Base-by-base conservation (phyloP, 495 filamentous ascomycete genomes). In the Penicillium crystallinum region DNA sequence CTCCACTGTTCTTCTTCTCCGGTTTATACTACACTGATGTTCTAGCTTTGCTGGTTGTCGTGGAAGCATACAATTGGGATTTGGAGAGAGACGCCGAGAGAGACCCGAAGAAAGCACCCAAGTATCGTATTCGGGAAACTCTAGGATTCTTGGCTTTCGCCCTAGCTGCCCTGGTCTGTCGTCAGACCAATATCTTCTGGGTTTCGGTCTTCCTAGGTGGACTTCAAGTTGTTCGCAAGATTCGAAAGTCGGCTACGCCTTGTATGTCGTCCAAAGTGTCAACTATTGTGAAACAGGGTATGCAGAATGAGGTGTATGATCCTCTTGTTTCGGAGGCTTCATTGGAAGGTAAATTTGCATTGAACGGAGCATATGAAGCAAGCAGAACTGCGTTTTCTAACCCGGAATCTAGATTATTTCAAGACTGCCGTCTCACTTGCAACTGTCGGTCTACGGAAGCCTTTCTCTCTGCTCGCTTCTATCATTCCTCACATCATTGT, bases 101-200 rank as follows among this genome's bases (percentile, higher is more conserved):
- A 10, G 51, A 53, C 8, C 23, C 23, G 9, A 23, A 29, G 15
- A 1, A n/a, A 23, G 31, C 9, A 18, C 0, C 22, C 14, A 10
- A 12, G 6, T 49, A 46, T 29, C n/a, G 41, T 7, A 33, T 58
- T 5, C 11, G 64, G 18, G 55, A 62, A 33, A 66, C 64, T 0
- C 9, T 76, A 45, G 68, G 77, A 0, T 70, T 85, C 31, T n/a
- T 81, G 8, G 49, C 81, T 0, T 45, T 76, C 19, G 87, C 87
- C 0, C 54, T 88, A 11, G 52, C 75, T 2, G 79, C 88, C 27
- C 72, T 98, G 31, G 71, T 79, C 15, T 91, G 92, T 72, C 74
- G 93, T 27, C 93, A 98, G 69, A 98, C 93, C 10, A 98, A 98
- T 61, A 87, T 97, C 53, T 91, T 97, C 65, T 98, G 93, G 93